These are phyloP conservation scores for Ceratocystis albifundus DNA, from an alignment of 2,329 filamentous ascomycete species.

Conservation along the genomic window DNA sequence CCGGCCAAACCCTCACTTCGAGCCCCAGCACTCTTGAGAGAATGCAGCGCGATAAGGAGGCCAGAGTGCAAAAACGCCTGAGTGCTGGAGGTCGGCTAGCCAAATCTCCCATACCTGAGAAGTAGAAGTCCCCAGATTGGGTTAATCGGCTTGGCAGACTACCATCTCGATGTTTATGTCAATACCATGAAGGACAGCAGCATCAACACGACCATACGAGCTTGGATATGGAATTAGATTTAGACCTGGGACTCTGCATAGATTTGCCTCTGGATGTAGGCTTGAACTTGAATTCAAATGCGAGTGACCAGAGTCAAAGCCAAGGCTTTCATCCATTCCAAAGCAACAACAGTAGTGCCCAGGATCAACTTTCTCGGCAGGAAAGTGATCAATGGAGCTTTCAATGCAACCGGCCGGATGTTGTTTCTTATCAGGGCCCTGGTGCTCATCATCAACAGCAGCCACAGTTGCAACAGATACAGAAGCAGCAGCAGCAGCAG, in stretches of 20 bases:
- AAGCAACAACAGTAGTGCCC: neutral
- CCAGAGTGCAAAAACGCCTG: constrained; percentile 63
- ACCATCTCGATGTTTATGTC: constrained; percentile 17
- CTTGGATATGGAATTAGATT: constrained; percentile 3
- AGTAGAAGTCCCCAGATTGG: constrained; percentile 36
- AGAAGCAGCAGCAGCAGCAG: neutral
- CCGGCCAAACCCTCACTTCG: constrained; percentile 43
- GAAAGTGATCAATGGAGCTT: constrained; percentile 3
- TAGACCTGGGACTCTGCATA: neutral
- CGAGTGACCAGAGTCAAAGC: neutral
- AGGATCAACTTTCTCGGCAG: neutral
- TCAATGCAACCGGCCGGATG: neutral
- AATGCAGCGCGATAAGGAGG: constrained; percentile 51
- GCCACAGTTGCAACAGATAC: too few relatives aligned
- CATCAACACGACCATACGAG: neutral
- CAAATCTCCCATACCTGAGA: constrained; percentile 51
- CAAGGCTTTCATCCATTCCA: neutral
- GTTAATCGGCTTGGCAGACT: constrained; percentile 24
- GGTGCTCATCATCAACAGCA: neutral
- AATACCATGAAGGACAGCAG: neutral
- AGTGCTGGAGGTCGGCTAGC: constrained; percentile 65
- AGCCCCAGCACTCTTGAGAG: constrained; percentile 33
- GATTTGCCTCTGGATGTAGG: neutral
- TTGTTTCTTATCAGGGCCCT: neutral
- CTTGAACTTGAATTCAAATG: neutral